phyloP scores from a whole-genome alignment of 2,329 filamentous ascomycete genomes.

The Alternaria brassicae region DNA sequence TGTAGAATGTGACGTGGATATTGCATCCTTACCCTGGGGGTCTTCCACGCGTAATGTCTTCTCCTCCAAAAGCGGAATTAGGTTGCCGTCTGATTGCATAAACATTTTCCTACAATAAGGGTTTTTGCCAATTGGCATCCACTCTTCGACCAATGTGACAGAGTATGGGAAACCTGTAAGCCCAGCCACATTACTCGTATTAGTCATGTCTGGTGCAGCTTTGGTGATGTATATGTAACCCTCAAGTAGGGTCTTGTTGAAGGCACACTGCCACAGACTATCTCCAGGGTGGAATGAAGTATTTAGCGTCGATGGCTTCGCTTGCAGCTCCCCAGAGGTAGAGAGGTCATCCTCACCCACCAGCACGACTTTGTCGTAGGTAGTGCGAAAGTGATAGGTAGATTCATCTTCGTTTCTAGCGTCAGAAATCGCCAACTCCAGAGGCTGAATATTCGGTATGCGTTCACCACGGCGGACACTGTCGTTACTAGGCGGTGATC shows the following conservation, averaged over 20 bases:
- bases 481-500: conserved; percentile 6
- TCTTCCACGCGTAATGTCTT: conserved; percentile 13
- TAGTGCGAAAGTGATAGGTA: conserved; percentile 34
- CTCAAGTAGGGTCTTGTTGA: conserved; percentile 37
- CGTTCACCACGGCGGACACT: conserved; percentile 30
- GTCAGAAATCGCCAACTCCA: conserved; percentile 9
- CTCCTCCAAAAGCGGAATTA: conserved; percentile 1
- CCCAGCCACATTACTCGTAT: background rate
- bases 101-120: conserved; percentile 33
- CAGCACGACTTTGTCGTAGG: conserved; percentile 34
- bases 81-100: conserved; percentile 6
- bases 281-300: conserved; percentile 22
- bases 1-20: conserved; percentile 1
- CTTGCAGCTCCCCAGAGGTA: background rate
- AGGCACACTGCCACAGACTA: conserved; percentile 36
- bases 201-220: background rate
- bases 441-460: conserved; percentile 20
- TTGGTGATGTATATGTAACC: conserved; percentile 30
- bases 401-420: conserved; percentile 5
- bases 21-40: conserved; percentile 3
- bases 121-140: conserved; percentile 17
- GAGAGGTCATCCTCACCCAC: conserved; percentile 26
- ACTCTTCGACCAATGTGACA: conserved; percentile 35
- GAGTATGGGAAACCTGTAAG: conserved; percentile 28
- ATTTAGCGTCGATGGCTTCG: background rate